These are phyloP conservation scores for Exsudoporus floridanus DNA, from an alignment of 1,284 basidiomycete species.

Conservation along the genomic window DNA sequence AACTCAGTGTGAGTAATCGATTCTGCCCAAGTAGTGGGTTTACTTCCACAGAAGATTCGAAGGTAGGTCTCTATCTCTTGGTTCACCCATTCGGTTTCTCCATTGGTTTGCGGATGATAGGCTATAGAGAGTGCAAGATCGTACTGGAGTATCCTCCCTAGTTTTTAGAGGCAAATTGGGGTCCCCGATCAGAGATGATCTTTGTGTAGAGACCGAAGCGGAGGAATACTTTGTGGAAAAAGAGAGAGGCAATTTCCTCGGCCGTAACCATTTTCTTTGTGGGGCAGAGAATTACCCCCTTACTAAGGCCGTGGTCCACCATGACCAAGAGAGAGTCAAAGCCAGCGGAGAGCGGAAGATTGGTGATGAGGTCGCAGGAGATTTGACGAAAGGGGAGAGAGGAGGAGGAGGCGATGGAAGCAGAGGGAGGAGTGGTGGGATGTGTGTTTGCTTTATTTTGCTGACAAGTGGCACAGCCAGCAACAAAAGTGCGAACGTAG, in stretches of 20 bases:
- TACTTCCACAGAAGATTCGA: background rate
- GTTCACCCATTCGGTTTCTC: background rate
- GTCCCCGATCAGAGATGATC: too few relatives aligned
- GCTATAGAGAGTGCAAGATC: too few relatives aligned
- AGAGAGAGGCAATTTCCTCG: background rate
- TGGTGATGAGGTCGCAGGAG: too few relatives aligned
- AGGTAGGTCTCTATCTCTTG: background rate
- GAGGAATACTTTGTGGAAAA: background rate
- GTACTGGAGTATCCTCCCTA: too few relatives aligned
- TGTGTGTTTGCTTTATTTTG: background rate
- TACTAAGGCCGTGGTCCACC: background rate
- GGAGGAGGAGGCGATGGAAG: too few relatives aligned
- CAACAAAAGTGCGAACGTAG: background rate
- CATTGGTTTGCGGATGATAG: background rate
- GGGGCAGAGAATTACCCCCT: background rate
- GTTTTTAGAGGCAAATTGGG: too few relatives aligned
- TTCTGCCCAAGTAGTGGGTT: background rate
- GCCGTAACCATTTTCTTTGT: background rate
- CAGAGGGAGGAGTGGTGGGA: too few relatives aligned
- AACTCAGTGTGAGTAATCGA: background rate
- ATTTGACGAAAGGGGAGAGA: too few relatives aligned
- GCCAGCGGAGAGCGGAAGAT: too few relatives aligned
- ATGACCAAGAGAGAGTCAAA: background rate
- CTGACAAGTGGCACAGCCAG: background rate
- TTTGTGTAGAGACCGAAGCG: background rate